These are phyloP conservation scores for Neurospora pannonica DNA, from an alignment of 495 filamentous ascomycete species.

Conservation along the genomic window DNA sequence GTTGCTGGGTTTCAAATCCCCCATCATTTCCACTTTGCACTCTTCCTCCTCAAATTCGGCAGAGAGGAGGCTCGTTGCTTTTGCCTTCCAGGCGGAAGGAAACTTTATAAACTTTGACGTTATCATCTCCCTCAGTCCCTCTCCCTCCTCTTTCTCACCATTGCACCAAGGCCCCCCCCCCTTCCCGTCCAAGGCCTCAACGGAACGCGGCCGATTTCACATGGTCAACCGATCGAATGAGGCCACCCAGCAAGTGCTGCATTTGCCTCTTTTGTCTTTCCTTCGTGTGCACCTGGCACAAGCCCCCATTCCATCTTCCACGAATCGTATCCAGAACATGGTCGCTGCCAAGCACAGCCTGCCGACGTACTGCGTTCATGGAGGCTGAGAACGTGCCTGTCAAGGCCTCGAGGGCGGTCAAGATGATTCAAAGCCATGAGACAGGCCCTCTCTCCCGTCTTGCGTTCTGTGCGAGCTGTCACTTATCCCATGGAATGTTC, in stretches of 20 bases:
- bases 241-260: neutral
- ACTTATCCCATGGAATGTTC: neutral
- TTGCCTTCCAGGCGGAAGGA: neutral
- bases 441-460: neutral
- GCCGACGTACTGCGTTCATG: neutral
- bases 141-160: neutral
- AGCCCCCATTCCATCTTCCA: neutral
- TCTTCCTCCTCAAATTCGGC: neutral
- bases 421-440: neutral
- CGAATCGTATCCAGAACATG: neutral
- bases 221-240: neutral
- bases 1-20: neutral
- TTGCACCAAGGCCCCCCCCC: neutral
- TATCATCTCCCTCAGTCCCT: neutral
- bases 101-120: neutral
- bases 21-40: neutral
- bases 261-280: neutral
- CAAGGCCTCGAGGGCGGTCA: neutral
- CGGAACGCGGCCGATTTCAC: neutral
- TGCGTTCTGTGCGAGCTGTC: neutral
- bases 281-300: neutral
- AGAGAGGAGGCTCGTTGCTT: neutral
- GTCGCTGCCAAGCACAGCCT: neutral
- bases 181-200: neutral
- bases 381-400: neutral